These are phyloP conservation scores for Daucus carota DNA, from an alignment of 129 eudicot genomes.

Conservation along the genomic window DNA sequence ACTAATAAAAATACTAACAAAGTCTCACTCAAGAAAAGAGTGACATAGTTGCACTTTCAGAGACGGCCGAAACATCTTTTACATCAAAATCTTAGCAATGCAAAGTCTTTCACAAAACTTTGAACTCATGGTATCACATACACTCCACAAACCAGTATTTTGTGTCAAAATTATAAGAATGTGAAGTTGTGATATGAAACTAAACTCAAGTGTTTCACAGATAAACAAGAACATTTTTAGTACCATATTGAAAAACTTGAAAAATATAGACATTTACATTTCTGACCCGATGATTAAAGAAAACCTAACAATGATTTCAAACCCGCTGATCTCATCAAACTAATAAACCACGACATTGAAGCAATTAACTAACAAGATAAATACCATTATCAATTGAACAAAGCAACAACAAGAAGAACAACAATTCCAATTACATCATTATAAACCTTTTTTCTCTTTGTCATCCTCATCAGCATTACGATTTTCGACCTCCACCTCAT, in stretches of 20 bases:
- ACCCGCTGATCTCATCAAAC: neutral
- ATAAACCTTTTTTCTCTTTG: slow-evolving; percentile 16
- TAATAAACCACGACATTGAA: neutral
- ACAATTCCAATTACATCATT: neutral
- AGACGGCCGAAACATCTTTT: neutral
- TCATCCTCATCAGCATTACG: slow-evolving; percentile 31
- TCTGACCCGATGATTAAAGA: neutral
- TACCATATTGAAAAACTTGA: too few species aligned
- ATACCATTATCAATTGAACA: neutral
- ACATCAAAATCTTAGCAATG: neutral
- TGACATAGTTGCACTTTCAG: neutral
- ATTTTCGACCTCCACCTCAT: slow-evolving; percentile 26
- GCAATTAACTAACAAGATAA: neutral
- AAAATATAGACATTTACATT: neutral
- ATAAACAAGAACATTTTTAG: too few species aligned
- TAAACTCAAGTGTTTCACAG: too few species aligned
- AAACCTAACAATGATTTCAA: neutral
- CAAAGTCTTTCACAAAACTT: neutral
- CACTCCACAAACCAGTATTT: neutral
- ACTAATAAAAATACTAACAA: neutral
- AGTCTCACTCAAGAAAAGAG: neutral
- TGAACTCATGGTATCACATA: neutral
- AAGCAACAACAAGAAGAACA: neutral
- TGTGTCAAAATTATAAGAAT: neutral
- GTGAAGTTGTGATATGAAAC: too few species aligned